Percentiles rank a stretch among this genome's conserved stretches.
Evolutionary conservation across 2,329 filamentous ascomycete genomes (phyloP).

Genomic region (Sclerotiophoma versabilis): DNA sequence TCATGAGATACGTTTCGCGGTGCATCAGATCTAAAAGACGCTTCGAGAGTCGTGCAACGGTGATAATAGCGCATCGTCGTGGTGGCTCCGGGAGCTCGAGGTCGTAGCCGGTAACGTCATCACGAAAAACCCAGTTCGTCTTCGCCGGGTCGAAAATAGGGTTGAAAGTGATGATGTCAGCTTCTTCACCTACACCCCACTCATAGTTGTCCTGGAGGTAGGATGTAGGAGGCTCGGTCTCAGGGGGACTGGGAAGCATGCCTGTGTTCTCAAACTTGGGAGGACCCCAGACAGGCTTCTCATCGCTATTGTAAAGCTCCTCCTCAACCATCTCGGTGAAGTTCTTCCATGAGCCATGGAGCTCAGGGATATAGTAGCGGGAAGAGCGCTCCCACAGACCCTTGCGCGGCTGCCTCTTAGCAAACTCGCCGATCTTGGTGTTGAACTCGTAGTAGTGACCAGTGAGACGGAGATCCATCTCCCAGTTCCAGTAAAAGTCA

Average conservation of each 20-base stretch:
- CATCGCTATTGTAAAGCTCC: constrained; percentile 58
- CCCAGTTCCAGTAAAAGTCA: constrained; percentile 80
- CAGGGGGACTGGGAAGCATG: constrained; percentile 66
- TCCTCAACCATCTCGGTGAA: constrained; percentile 71
- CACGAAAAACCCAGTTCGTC: constrained; percentile 75
- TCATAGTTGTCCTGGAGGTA: constrained; percentile 70
- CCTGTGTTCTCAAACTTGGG: constrained; percentile 56
- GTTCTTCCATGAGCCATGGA: constrained; percentile 71
- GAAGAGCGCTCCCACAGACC: constrained; percentile 77
- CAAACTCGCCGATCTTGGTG: constrained; percentile 69
- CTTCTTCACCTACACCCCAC: constrained; percentile 79
- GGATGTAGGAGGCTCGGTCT: constrained; percentile 67
- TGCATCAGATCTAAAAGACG: constrained; percentile 79
- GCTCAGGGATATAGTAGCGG: constrained; percentile 74
- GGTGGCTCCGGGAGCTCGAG: constrained; percentile 64
- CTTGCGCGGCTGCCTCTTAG: constrained; percentile 71
- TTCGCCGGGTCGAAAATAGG: constrained; percentile 79
- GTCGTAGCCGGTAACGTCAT: constrained; percentile 73
- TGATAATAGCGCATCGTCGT: constrained; percentile 78
- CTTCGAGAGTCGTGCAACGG: constrained; percentile 76
- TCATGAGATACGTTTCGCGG: constrained; percentile 73
- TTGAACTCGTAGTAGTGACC: constrained; percentile 86
- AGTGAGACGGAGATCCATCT: constrained; percentile 82
- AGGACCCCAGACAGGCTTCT: constrained; percentile 70
- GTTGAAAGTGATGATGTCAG: constrained; percentile 75